Conservation (phyloP, 2,329 filamentous ascomycete genomes). For the Coniochaeta hoffmannii region DNA sequence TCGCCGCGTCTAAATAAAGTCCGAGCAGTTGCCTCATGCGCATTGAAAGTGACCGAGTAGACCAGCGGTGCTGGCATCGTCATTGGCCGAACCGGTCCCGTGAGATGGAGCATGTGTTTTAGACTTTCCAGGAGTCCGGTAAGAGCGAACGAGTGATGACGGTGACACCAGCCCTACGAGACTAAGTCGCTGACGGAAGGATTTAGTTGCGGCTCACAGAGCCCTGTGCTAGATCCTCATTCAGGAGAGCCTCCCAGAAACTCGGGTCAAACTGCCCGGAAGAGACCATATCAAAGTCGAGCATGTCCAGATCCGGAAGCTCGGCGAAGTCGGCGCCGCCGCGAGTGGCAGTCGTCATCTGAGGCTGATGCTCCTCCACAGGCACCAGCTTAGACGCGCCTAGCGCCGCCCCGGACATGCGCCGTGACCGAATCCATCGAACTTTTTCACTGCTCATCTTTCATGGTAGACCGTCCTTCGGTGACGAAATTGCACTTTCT, state of each 20-base stretch:
- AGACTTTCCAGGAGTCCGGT: not conserved
- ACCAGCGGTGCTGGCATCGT: not conserved
- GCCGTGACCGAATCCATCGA: slow-evolving; percentile 34
- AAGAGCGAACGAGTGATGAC: not conserved
- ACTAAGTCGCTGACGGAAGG: not conserved
- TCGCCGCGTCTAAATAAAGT: not conserved
- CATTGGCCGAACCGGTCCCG: not conserved
- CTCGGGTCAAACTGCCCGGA: not conserved
- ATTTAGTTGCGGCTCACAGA: not conserved
- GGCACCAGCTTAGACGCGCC: slow-evolving; percentile 7
- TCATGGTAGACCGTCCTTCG: slow-evolving; percentile 22
- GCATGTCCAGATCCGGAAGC: not conserved
- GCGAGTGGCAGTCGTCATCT: not conserved
- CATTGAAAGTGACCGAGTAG: not conserved
- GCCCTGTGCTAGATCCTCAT: not conserved
- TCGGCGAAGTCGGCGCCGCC: not conserved
- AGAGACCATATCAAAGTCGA: not conserved
- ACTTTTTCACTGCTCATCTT: slow-evolving; percentile 26
- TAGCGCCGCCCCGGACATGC: too few species aligned
- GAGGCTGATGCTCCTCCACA: not conserved
- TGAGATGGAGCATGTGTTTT: not conserved
- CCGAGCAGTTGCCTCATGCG: not conserved
- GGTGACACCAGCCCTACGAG: not conserved
- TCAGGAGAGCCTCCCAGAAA: not conserved
- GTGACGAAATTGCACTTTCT: slow-evolving; percentile 15